Evolutionary conservation across 768 basidiomycete genomes (phyloP).

Genomic region (Cyathus striatus): DNA sequence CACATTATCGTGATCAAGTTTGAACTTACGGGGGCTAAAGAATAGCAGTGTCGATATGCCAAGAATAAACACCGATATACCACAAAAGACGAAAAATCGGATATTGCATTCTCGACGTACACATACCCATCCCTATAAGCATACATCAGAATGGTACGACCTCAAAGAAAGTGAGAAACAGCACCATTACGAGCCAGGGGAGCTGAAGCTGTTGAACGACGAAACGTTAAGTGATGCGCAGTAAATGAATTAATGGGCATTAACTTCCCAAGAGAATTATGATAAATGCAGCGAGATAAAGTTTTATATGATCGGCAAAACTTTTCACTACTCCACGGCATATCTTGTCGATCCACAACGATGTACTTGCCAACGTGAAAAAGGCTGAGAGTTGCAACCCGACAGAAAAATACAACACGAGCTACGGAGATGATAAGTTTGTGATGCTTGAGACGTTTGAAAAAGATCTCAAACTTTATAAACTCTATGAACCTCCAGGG

Average conservation of each 20-base stretch:
- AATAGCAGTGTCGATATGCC: slow-evolving; percentile 37
- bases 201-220: slow-evolving; percentile 37
- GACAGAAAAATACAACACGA: slow-evolving; percentile 44
- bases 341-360: slow-evolving; percentile 47
- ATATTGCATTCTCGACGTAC: slow-evolving; percentile 38
- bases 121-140: slow-evolving; percentile 42
- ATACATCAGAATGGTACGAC: not conserved
- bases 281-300: slow-evolving; percentile 38
- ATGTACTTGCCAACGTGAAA: slow-evolving; percentile 40
- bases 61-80: slow-evolving; percentile 31
- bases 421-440: slow-evolving; percentile 18
- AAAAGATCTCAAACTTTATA: slow-evolving; percentile 34
- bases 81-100: slow-evolving; percentile 32
- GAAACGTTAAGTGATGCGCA: not conserved
- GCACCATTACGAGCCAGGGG: slow-evolving; percentile 45
- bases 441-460: not conserved
- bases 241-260: not conserved
- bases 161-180: slow-evolving; percentile 7
- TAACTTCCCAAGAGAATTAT: slow-evolving; percentile 36
- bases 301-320: slow-evolving; percentile 23
- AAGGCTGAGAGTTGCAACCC: slow-evolving; percentile 43
- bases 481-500: slow-evolving; percentile 33
- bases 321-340: slow-evolving; percentile 25
- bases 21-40: slow-evolving; percentile 30
- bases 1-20: not conserved